These are phyloP conservation scores for Solanum chiquidenum DNA, from an alignment of 257 asterid species.

Conservation along the genomic window DNA sequence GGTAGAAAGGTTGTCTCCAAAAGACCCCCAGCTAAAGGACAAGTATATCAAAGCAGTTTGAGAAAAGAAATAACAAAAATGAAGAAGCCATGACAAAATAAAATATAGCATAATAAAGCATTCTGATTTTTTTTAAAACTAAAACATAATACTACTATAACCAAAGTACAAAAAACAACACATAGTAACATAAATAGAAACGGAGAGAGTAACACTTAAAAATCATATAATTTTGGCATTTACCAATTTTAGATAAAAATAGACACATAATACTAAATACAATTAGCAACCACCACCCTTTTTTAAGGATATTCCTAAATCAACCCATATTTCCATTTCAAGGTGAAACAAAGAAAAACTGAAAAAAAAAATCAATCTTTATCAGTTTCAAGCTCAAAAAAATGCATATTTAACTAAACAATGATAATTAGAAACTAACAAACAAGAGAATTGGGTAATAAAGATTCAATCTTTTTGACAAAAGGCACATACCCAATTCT, in stretches of 20 bases:
- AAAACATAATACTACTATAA: neutral
- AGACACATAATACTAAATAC: neutral
- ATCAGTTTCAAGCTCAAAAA: neutral
- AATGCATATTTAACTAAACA: neutral
- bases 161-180: neutral
- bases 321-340: neutral
- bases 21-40: neutral
- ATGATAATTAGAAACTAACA: neutral
- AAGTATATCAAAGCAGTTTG: neutral
- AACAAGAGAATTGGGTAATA: neutral
- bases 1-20: neutral
- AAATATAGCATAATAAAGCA: no score
- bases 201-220: neutral
- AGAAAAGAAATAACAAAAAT: neutral
- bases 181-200: neutral
- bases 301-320: neutral
- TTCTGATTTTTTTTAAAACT: neutral
- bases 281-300: neutral
- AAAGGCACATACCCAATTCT: slow-evolving; percentile 2
- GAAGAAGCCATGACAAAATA: neutral
- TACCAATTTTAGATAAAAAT: neutral
- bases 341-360: neutral
- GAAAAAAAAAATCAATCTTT: neutral
- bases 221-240: neutral
- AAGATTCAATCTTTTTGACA: neutral